phyloP scores from a whole-genome alignment of 495 filamentous ascomycete genomes.

The Penicillium argentinense region DNA sequence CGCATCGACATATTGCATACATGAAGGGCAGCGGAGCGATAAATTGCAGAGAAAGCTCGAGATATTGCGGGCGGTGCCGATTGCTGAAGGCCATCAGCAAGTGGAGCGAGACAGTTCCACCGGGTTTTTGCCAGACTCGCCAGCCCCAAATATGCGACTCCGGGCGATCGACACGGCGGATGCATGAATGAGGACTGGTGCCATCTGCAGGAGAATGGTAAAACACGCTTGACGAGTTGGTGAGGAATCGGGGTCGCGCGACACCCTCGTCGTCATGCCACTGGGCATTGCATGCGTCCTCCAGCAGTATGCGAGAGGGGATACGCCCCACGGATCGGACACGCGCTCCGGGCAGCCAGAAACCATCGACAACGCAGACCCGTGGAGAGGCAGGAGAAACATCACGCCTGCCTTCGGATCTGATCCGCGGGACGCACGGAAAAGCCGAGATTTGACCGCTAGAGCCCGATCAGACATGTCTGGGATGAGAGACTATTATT shows the following conservation, averaged over 20 bases:
- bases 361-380: too few species aligned
- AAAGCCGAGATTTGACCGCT: constrained; percentile 3
- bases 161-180: background rate
- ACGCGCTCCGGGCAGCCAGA: too few species aligned
- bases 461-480: background rate
- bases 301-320: background rate
- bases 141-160: background rate
- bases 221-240: background rate
- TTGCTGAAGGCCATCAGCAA: too few species aligned
- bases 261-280: too few species aligned
- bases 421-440: background rate
- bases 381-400: background rate
- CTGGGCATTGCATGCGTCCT: background rate
- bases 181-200: constrained; percentile 3
- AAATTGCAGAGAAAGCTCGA: too few species aligned
- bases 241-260: background rate
- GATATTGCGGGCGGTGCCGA: too few species aligned
- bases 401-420: background rate
- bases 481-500: background rate
- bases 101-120: too few species aligned
- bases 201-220: background rate
- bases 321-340: background rate
- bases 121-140: constrained; percentile 13
- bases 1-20: too few species aligned
- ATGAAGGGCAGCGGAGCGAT: too few species aligned